These are phyloP conservation scores for Heliosperma pusillum DNA, from an alignment of 148 eudicot species.

Conservation along the genomic window DNA sequence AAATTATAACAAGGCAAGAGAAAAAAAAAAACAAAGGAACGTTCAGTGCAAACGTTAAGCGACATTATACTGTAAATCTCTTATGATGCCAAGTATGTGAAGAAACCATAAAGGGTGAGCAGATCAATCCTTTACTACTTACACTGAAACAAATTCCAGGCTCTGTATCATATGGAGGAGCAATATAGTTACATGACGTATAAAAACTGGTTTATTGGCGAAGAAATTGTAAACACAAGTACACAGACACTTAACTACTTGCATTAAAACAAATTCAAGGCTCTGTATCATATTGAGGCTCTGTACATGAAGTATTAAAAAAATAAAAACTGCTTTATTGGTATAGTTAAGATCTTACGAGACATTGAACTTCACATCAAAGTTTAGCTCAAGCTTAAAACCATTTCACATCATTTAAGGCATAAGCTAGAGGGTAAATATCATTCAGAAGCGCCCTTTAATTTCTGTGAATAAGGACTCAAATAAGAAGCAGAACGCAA, in stretches of 20 bases:
- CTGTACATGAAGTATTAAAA: no score
- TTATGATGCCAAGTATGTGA: neutral
- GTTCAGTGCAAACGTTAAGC: constrained; percentile 3
- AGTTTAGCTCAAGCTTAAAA: neutral
- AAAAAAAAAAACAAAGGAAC: constrained; percentile 20
- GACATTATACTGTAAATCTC: neutral
- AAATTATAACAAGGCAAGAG: constrained; percentile 19
- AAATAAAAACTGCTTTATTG: no score
- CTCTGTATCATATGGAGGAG: constrained; percentile 3
- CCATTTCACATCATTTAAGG: neutral
- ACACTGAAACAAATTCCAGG: neutral
- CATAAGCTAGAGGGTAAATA: constrained; percentile 4
- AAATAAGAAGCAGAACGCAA: neutral
- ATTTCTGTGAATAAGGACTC: neutral
- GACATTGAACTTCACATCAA: neutral
- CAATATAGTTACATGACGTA: neutral
- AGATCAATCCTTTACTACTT: neutral
- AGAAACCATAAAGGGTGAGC: neutral
- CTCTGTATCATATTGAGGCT: no score
- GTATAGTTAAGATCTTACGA: neutral
- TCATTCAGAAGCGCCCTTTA: neutral
- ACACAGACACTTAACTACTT: no score
- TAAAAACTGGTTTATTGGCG: neutral
- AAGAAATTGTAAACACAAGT: no score
- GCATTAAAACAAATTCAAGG: no score